phyloP scores from a whole-genome alignment of 345 rosid genomes.

The Salix suchowensis region DNA sequence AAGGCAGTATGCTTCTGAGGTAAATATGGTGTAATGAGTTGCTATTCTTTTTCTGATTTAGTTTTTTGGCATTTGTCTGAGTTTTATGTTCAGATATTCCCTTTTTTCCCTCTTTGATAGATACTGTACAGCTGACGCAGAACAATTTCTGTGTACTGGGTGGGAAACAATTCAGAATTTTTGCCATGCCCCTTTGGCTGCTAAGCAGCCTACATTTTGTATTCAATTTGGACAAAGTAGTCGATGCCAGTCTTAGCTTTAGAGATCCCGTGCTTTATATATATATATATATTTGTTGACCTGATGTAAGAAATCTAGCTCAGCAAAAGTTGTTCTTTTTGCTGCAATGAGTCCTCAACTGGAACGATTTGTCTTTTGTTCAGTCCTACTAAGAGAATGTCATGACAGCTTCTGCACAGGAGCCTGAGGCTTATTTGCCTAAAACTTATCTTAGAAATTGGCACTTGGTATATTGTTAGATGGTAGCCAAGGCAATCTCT shows the following conservation, averaged over 20 bases:
- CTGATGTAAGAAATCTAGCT: not conserved
- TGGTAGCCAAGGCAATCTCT: not conserved
- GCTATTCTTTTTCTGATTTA: not conserved
- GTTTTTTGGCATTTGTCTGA: not conserved
- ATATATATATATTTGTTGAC: too few species aligned
- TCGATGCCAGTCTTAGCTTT: not conserved
- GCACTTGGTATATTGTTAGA: not conserved
- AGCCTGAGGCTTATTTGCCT: not conserved
- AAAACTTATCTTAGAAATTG: not conserved
- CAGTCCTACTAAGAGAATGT: not conserved
- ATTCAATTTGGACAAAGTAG: not conserved
- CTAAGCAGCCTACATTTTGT: not conserved
- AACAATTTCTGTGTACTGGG: too few species aligned
- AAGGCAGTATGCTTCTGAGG: constrained; percentile 92
- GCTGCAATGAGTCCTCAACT: not conserved
- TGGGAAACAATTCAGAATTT: not conserved
- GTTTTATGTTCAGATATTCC: too few species aligned
- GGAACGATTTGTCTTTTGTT: not conserved
- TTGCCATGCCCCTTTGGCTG: not conserved
- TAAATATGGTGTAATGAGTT: constrained; percentile 17
- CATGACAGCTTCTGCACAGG: not conserved
- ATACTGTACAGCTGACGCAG: too few species aligned
- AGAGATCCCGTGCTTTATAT: not conserved
- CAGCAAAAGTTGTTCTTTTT: not conserved
- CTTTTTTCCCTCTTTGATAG: too few species aligned